phyloP scores from a whole-genome alignment of 768 basidiomycete genomes.

The Crepidotus variabilis region DNA sequence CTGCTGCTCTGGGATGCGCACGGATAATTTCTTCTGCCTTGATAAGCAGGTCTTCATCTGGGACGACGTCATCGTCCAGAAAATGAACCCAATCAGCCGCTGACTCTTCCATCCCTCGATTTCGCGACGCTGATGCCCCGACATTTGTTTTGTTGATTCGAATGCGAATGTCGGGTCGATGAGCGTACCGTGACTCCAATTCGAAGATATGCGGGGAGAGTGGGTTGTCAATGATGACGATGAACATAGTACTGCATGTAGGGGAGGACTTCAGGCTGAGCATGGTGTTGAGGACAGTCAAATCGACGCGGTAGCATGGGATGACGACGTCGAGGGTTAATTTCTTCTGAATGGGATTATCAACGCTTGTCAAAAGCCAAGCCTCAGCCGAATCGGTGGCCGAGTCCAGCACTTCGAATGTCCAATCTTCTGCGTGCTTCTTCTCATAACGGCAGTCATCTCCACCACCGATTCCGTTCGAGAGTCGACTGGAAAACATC shows the following conservation, averaged over 20 bases:
- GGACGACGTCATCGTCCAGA: conserved; percentile 55
- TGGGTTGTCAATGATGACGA: conserved; percentile 56
- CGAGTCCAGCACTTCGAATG: conserved; percentile 40
- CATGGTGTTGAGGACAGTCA: conserved; percentile 38
- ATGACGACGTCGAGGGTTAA: conserved; percentile 54
- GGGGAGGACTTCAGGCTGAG: conserved; percentile 37
- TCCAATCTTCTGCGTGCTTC: conserved; percentile 42
- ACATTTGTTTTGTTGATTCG: conserved; percentile 42
- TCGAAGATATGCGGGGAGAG: conserved; percentile 30
- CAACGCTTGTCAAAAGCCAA: conserved; percentile 29
- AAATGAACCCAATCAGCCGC: conserved; percentile 58
- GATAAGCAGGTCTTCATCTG: conserved; percentile 36
- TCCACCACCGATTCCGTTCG: conserved; percentile 44
- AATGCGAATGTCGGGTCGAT: conserved; percentile 49
- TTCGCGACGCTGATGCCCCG: conserved; percentile 53
- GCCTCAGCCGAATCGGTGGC: conserved; percentile 30
- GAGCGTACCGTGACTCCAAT: conserved; percentile 35
- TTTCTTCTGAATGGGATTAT: conserved; percentile 22
- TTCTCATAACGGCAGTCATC: conserved; percentile 44
- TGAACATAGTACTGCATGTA: conserved; percentile 48
- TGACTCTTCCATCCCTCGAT: conserved; percentile 51
- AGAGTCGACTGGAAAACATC: conserved; percentile 40
- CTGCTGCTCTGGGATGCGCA: conserved; percentile 40
- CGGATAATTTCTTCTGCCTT: conserved; percentile 47
- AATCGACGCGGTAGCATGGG: conserved; percentile 52